Evolutionary conservation across 108 stramenopile species (phyloP).

Genomic region (Ochromonas danica): DNA sequence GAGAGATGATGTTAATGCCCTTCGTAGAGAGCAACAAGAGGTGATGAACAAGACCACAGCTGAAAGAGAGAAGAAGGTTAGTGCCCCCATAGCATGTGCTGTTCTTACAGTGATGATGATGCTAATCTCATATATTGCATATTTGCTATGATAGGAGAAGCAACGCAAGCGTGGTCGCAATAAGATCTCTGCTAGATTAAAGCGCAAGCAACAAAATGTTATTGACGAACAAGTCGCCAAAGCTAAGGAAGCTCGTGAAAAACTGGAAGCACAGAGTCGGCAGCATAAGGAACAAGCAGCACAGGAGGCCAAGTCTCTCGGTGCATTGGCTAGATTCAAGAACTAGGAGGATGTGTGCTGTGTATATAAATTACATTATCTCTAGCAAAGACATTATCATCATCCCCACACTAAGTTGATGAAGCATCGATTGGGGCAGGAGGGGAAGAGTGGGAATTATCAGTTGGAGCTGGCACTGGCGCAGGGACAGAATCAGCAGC

Average conservation of each 20-base stretch:
- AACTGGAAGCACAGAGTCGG: constrained; percentile 52
- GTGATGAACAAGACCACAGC: constrained; percentile 51
- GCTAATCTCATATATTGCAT: background rate
- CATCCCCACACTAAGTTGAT: too few species aligned
- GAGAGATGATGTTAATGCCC: constrained; percentile 61
- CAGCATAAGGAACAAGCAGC: constrained; percentile 39
- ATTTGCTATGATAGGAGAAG: constrained; percentile 63
- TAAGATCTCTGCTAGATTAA: constrained; percentile 89
- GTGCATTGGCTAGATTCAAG: too few species aligned
- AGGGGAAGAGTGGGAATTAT: too few species aligned
- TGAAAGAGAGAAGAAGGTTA: constrained; percentile 47
- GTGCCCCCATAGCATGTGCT: constrained; percentile 46
- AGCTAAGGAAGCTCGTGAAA: constrained; percentile 63
- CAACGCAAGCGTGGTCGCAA: constrained; percentile 87
- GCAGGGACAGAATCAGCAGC: too few species aligned
- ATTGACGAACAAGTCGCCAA: constrained; percentile 69
- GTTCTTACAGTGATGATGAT: background rate
- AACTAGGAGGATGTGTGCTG: too few species aligned
- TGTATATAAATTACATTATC: too few species aligned
- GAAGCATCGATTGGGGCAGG: too few species aligned
- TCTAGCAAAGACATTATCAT: too few species aligned
- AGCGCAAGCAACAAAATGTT: constrained; percentile 84
- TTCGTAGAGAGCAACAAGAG: too few species aligned
- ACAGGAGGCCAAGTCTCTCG: too few species aligned
- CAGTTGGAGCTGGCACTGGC: too few species aligned